These are phyloP conservation scores for Aciculoconidium aculeatum DNA, from an alignment of 805 yeast species.

Conservation along the genomic window DNA sequence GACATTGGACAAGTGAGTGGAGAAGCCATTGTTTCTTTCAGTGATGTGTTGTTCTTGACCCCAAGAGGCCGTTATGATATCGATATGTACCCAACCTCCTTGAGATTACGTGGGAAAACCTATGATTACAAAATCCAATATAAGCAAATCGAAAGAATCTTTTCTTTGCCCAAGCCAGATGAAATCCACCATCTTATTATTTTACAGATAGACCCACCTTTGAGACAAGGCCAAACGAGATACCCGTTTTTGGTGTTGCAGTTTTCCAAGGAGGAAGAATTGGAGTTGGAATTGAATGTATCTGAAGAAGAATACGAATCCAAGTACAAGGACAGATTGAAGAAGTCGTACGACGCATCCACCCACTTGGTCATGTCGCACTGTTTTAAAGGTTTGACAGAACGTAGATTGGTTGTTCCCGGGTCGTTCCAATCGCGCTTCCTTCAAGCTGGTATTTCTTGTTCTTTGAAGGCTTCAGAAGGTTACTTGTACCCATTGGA, in stretches of 20 bases:
- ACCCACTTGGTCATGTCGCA: constrained; percentile 85
- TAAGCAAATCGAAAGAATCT: constrained; percentile 82
- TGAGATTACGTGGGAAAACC: constrained; percentile 93
- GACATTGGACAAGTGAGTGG: constrained; percentile 93
- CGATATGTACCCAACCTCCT: constrained; percentile 81
- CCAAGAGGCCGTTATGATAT: constrained; percentile 99
- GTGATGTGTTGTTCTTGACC: constrained; percentile 85
- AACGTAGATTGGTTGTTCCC: constrained; percentile 77
- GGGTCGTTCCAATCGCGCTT: constrained; percentile 74
- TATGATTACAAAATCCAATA: constrained; percentile 95
- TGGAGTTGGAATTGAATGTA: constrained; percentile 82
- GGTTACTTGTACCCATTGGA: constrained; percentile 93
- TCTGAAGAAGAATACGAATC: constrained; percentile 74
- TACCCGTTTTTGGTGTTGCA: constrained; percentile 90
- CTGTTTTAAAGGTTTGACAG: constrained; percentile 85
- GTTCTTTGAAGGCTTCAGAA: constrained; percentile 92
- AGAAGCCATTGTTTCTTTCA: constrained; percentile 88
- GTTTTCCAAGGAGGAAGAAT: constrained; percentile 83
- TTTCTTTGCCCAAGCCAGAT: constrained; percentile 90
- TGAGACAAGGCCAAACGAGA: constrained; percentile 96
- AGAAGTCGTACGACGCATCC: constrained; percentile 73
- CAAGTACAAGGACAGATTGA: constrained; percentile 68
- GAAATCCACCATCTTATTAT: constrained; percentile 85
- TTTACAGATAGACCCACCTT: constrained; percentile 91
- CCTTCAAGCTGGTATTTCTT: constrained; percentile 79